Conservation (phyloP, 164 flowering plant genomes). For the Vitis vinifera region DNA sequence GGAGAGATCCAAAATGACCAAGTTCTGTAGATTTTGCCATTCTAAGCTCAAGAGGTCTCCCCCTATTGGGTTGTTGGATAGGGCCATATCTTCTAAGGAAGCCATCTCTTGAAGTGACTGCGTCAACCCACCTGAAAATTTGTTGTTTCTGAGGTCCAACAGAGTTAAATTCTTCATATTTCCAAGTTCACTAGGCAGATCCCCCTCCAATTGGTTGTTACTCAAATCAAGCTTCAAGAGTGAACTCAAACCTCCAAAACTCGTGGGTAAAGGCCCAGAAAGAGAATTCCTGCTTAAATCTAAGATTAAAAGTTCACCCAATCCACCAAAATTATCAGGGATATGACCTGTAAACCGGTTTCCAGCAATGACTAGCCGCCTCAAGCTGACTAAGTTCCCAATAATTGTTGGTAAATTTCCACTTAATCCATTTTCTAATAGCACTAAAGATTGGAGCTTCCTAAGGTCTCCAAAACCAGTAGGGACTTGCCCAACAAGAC, state of each 20-base stretch:
- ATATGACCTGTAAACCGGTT: slow-evolving; percentile 52
- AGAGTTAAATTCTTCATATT: slow-evolving; percentile 66
- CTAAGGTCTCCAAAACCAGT: slow-evolving; percentile 38
- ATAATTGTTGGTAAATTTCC: slow-evolving; percentile 53
- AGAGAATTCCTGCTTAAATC: slow-evolving; percentile 75
- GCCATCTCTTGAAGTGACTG: slow-evolving; percentile 50
- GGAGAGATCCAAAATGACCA: slow-evolving; percentile 67
- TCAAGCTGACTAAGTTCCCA: slow-evolving; percentile 43
- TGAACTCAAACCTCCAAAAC: slow-evolving; percentile 60
- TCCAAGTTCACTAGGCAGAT: slow-evolving; percentile 50
- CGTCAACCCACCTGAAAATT: slow-evolving; percentile 62
- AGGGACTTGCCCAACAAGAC: slow-evolving; percentile 64
- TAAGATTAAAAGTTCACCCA: slow-evolving; percentile 57
- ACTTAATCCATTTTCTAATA: slow-evolving; percentile 52
- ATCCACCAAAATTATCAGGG: slow-evolving; percentile 47
- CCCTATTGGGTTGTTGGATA: slow-evolving; percentile 69
- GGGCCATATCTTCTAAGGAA: slow-evolving; percentile 64
- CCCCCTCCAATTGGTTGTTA: slow-evolving; percentile 60
- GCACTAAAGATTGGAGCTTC: slow-evolving; percentile 63
- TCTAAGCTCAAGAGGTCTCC: slow-evolving; percentile 49
- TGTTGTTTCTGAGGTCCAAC: slow-evolving; percentile 74
- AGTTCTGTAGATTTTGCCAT: slow-evolving; percentile 51
- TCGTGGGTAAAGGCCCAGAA: slow-evolving; percentile 57
- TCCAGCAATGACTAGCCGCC: slow-evolving; percentile 56
- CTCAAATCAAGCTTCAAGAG: slow-evolving; percentile 88